Evolutionary conservation across 108 stramenopile genomes (phyloP).

Genomic region (Halocafeteria seosinensis): DNA sequence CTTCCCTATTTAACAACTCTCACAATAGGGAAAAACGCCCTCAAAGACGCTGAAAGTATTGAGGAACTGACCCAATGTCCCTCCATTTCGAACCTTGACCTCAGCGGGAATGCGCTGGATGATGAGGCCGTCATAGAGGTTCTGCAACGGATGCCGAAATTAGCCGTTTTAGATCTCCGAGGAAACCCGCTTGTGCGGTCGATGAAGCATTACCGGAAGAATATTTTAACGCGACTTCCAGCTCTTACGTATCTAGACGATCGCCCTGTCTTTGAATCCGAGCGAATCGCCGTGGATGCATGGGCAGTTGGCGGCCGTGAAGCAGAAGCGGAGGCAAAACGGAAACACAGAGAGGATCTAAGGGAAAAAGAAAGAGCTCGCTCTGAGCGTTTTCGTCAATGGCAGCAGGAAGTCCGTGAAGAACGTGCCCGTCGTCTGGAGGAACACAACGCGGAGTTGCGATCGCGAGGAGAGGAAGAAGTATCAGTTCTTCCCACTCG

Average conservation of each 20-base stretch:
- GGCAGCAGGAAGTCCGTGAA: not conserved
- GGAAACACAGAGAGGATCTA: not conserved
- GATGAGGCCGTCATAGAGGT: conserved; percentile 25
- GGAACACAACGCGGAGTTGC: not conserved
- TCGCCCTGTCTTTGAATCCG: conserved; percentile 49
- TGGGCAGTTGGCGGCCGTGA: conserved; percentile 45
- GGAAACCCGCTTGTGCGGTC: conserved; percentile 37
- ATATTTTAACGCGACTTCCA: conserved; percentile 34
- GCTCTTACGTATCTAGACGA: conserved; percentile 45
- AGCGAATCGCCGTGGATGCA: conserved; percentile 40
- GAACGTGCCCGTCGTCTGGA: not conserved
- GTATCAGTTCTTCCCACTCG: not conserved
- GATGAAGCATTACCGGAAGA: conserved; percentile 50
- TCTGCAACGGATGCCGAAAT: conserved; percentile 14
- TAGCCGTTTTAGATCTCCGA: conserved; percentile 25
- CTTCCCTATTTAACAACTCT: conserved; percentile 26
- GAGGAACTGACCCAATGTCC: conserved; percentile 26
- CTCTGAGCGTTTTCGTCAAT: not conserved
- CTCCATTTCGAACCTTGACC: conserved; percentile 26
- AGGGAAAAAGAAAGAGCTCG: not conserved
- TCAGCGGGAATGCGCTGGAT: conserved; percentile 30
- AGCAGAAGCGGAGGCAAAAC: conserved; percentile 21
- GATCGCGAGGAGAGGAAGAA: not conserved
- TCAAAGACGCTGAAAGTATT: conserved; percentile 23
- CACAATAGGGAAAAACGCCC: conserved; percentile 38